Conservation (phyloP, 2,329 filamentous ascomycete genomes). For the Alternaria alternata region DNA sequence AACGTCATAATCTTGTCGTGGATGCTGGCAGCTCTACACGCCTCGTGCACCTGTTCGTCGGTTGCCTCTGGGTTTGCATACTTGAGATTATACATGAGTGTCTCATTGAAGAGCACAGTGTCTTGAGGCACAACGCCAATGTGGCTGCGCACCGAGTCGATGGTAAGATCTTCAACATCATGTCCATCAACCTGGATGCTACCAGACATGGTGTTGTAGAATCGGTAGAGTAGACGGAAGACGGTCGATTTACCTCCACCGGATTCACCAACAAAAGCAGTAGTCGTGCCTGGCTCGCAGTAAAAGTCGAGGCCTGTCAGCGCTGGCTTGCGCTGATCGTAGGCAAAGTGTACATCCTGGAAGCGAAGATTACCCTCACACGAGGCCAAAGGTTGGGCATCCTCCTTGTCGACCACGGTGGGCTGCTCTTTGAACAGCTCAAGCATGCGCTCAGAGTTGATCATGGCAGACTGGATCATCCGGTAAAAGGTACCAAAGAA, state of each 20-base stretch:
- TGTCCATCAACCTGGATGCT: slow-evolving; percentile 84
- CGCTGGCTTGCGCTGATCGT: slow-evolving; percentile 85
- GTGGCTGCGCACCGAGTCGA: slow-evolving; percentile 88
- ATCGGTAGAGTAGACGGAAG: slow-evolving; percentile 94
- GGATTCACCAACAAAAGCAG: slow-evolving; percentile 94
- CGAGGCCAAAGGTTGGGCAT: slow-evolving; percentile 67
- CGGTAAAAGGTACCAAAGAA: slow-evolving; percentile 94
- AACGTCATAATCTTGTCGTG: slow-evolving; percentile 92
- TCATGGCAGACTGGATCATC: slow-evolving; percentile 95
- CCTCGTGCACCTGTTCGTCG: slow-evolving; percentile 81
- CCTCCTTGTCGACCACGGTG: slow-evolving; percentile 81
- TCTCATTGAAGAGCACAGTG: slow-evolving; percentile 93
- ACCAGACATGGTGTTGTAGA: slow-evolving; percentile 86
- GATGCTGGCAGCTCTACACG: slow-evolving; percentile 86
- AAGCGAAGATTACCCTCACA: slow-evolving; percentile 87
- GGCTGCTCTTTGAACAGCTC: slow-evolving; percentile 97
- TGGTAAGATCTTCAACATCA: slow-evolving; percentile 85
- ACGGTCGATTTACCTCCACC: slow-evolving; percentile 97
- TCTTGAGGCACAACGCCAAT: slow-evolving; percentile 98
- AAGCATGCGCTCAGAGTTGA: slow-evolving; percentile 92
- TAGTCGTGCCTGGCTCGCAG: slow-evolving; percentile 89
- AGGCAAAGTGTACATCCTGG: slow-evolving; percentile 88
- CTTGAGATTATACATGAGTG: slow-evolving; percentile 91
- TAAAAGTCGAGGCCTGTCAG: slow-evolving; percentile 84
- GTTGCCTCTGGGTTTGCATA: slow-evolving; percentile 85